Evolutionary conservation across 2,329 filamentous ascomycete genomes (phyloP).

Genomic region (Sporothrix protearum): DNA sequence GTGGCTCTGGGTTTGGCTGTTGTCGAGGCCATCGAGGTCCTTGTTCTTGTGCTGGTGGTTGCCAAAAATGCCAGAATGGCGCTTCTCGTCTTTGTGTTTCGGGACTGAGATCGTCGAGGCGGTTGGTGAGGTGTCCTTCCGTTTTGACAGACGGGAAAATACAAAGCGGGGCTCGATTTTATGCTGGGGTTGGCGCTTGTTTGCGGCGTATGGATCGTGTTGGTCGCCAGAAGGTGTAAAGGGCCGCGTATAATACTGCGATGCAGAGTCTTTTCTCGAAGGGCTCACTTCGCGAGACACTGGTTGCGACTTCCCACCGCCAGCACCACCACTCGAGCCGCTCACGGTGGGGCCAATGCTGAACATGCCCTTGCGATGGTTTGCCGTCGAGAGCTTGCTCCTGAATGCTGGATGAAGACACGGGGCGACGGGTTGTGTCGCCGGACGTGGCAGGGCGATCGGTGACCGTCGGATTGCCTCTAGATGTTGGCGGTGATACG

Average conservation of each 20-base stretch:
- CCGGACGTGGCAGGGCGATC: slow-evolving; percentile 40
- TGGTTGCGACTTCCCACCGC: slow-evolving; percentile 47
- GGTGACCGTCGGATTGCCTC: slow-evolving; percentile 38
- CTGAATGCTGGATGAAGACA: slow-evolving; percentile 37
- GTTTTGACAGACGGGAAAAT: slow-evolving; percentile 73
- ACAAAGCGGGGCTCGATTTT: slow-evolving; percentile 77
- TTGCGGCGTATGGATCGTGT: slow-evolving; percentile 84
- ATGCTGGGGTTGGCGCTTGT: slow-evolving; percentile 67
- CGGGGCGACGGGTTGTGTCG: slow-evolving; percentile 42
- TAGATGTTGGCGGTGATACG: slow-evolving; percentile 42
- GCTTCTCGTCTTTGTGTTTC: slow-evolving; percentile 49
- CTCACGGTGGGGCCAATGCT: slow-evolving; percentile 40
- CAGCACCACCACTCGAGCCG: slow-evolving; percentile 36
- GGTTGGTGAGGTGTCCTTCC: slow-evolving; percentile 59
- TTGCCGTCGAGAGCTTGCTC: slow-evolving; percentile 31
- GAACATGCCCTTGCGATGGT: slow-evolving; percentile 55
- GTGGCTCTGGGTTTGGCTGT: slow-evolving; percentile 47
- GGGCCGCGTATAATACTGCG: slow-evolving; percentile 65
- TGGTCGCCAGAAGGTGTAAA: slow-evolving; percentile 74
- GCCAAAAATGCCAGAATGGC: slow-evolving; percentile 45
- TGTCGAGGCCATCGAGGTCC: slow-evolving; percentile 43
- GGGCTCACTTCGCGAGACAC: slow-evolving; percentile 62
- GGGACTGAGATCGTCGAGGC: slow-evolving; percentile 51
- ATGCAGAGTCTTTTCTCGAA: slow-evolving; percentile 56
- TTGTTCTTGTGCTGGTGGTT: slow-evolving; percentile 37